phyloP scores from a whole-genome alignment of 2,329 filamentous ascomycete genomes.

The Neofusicoccum sp. region DNA sequence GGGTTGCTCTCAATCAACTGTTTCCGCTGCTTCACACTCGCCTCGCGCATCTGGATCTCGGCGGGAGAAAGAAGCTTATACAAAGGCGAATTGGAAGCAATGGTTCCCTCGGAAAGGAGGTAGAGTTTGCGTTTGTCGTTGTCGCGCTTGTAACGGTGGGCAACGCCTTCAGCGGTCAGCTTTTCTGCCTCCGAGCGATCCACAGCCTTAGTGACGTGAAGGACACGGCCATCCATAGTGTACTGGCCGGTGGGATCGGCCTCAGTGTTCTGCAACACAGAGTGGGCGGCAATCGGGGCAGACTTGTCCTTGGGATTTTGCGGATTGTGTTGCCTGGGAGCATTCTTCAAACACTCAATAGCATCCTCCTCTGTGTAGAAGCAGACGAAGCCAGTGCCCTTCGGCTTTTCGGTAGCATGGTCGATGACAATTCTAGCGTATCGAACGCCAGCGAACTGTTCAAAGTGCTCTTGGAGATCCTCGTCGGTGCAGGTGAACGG shows the following conservation, averaged over 20 bases:
- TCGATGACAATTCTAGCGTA: constrained; percentile 94
- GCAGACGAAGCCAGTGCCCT: constrained; percentile 92
- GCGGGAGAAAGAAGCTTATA: constrained; percentile 73
- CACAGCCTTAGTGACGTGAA: constrained; percentile 82
- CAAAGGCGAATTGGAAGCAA: constrained; percentile 72
- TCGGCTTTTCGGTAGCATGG: constrained; percentile 76
- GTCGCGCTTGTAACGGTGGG: constrained; percentile 64
- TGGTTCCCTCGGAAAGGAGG: constrained; percentile 80
- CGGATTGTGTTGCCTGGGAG: constrained; percentile 54
- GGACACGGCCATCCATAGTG: constrained; percentile 83
- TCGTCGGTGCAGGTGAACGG: constrained; percentile 87
- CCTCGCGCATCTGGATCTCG: constrained; percentile 84
- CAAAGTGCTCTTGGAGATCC: constrained; percentile 78
- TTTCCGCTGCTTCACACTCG: constrained; percentile 82
- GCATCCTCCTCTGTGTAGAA: constrained; percentile 78
- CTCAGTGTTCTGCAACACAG: constrained; percentile 82
- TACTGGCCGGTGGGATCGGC: constrained; percentile 80
- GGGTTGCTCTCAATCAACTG: constrained; percentile 90
- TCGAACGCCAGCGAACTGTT: constrained; percentile 79
- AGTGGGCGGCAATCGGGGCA: constrained; percentile 58
- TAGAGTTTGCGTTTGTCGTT: constrained; percentile 90
- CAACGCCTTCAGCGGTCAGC: constrained; percentile 67
- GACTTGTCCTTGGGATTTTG: constrained; percentile 35
- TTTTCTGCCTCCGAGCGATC: constrained; percentile 75
- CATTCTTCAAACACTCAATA: constrained; percentile 69